Base-by-base conservation (phyloP, 2,329 filamentous ascomycete genomes). In the Colletotrichum sojae region DNA sequence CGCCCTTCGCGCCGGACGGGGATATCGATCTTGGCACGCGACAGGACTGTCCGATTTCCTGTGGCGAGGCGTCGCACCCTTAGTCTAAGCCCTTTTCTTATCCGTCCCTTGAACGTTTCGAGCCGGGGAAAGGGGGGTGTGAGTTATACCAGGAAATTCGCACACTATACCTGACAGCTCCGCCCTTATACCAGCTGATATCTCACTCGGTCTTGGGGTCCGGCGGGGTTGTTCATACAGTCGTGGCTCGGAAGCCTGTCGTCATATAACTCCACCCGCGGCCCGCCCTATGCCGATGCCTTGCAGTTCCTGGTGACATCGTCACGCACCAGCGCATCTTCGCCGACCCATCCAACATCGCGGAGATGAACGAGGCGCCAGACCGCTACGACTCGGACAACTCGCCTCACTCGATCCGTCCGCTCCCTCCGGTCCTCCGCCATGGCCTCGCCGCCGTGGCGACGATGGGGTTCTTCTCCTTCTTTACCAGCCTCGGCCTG, bases 391-490 rank as follows among this genome's bases (percentile, higher is more conserved):
- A 76, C 67, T 75, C 74, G 57, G 76, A 78, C 55, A 73, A 76
- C 39, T 73, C 73, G 12, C 72, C 72, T 6, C 72, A 70, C 51
- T 78, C 75, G 22, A 73, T 83, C n/a, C 71, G 74, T 5, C 80
- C 81, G 13, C 72, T 83, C 25, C 78, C 79, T 5, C 70, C 73
- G 2, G 75, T 78, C 25, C 76, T 82, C 22, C 73, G 72, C 16
- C 73, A 77, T 57, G 81, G 81, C 31, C 78, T 82, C 25, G 75
- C 77, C 10, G 79, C 79, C n/a, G 78, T 83, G 39, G 74, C 76
- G 48, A 73, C 77, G 25, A 78, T 81, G 63, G 80, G 77, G 52
- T 75, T 81, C 39, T 63, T 78, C 15, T 82, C 81, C 36, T 82
- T 82, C 71, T 52, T 81, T 12, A 74, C 79, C 12, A 76, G 75